These are phyloP conservation scores for Debaryomyces fabryi DNA, from an alignment of 1,139 yeast species.

Conservation along the genomic window DNA sequence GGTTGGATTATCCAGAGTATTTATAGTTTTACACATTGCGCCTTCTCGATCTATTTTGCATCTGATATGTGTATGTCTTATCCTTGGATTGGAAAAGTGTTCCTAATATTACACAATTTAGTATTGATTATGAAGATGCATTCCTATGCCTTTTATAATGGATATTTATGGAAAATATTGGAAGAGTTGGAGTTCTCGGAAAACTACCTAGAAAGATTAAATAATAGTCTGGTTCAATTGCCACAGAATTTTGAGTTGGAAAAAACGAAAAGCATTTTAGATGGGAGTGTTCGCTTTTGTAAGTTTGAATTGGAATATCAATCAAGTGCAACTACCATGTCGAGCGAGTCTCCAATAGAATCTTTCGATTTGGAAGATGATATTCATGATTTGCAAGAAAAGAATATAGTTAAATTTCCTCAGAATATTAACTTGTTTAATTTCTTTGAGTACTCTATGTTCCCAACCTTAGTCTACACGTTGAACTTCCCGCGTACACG, in stretches of 20 bases:
- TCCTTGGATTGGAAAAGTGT: conserved; percentile 90
- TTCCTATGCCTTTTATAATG: conserved; percentile 86
- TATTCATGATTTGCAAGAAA: conserved; percentile 22
- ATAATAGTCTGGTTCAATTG: conserved; percentile 15
- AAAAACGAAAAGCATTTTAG: conserved; percentile 30
- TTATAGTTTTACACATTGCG: conserved; percentile 55
- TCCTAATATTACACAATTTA: conserved; percentile 76
- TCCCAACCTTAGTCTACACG: conserved; percentile 86
- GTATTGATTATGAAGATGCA: conserved; percentile 93
- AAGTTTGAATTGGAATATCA: conserved; percentile 62
- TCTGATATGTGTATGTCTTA: conserved; percentile 46
- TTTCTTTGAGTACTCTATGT: conserved; percentile 80
- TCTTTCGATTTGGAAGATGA: conserved; percentile 17
- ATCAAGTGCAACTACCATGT: conserved; percentile 27
- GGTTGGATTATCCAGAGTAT: conserved; percentile 66
- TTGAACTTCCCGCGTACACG: conserved; percentile 78
- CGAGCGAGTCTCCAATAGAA: conserved; percentile 17
- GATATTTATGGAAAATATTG: conserved; percentile 72
- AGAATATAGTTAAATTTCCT: conserved; percentile 57
- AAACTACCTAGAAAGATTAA: conserved; percentile 28
- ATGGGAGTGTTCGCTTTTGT: conserved; percentile 61
- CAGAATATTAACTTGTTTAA: conserved; percentile 64
- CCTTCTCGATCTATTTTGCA: conserved; percentile 55
- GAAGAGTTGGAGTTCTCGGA: conserved; percentile 59
- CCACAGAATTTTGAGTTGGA: conserved; percentile 29